A percentile compares a stretch with the other conserved stretches of the same genome.
phyloP scores from a whole-genome alignment of 2,329 filamentous ascomycete genomes.

The Cryoendolithus antarcticus region DNA sequence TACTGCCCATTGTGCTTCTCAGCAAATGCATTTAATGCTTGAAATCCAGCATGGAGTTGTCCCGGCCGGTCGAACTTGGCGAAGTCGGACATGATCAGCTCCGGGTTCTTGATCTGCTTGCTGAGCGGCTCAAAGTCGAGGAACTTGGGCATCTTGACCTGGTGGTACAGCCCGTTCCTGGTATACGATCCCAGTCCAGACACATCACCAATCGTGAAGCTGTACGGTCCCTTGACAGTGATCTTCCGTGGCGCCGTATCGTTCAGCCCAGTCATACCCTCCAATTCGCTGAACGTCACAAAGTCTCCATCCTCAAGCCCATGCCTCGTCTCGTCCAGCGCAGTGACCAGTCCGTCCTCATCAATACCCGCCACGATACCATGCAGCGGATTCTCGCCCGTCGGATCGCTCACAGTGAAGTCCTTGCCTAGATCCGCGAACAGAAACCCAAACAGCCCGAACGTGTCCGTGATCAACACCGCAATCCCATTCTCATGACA shows the following conservation, averaged over 20 bases:
- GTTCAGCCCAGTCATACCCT: conserved; percentile 86
- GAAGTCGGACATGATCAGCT: conserved; percentile 85
- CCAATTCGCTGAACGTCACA: conserved; percentile 85
- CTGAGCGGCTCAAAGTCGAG: conserved; percentile 77
- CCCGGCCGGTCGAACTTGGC: conserved; percentile 94
- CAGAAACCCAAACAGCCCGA: conserved; percentile 85
- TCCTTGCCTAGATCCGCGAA: conserved; percentile 97
- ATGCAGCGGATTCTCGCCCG: conserved; percentile 72
- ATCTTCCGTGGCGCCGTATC: conserved; percentile 75
- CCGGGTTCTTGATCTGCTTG: conserved; percentile 69
- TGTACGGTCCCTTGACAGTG: conserved; percentile 87
- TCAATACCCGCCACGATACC: conserved; percentile 87
- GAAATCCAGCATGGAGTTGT: conserved; percentile 83
- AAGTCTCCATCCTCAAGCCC: conserved; percentile 93
- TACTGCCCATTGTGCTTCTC: conserved; percentile 58
- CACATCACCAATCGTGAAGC: conserved; percentile 92
- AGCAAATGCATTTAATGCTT: conserved; percentile 79
- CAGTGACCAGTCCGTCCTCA: conserved; percentile 81
- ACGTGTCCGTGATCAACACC: conserved; percentile 76
- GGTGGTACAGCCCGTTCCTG: conserved; percentile 78
- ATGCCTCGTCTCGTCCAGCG: conserved; percentile 86
- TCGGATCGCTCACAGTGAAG: conserved; percentile 81
- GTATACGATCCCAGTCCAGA: conserved; percentile 76
- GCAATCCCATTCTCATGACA: conserved; percentile 91
- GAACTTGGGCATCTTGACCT: conserved; percentile 97